Evolutionary conservation across 768 basidiomycete genomes (phyloP).

Genomic region (Vararia minispora): DNA sequence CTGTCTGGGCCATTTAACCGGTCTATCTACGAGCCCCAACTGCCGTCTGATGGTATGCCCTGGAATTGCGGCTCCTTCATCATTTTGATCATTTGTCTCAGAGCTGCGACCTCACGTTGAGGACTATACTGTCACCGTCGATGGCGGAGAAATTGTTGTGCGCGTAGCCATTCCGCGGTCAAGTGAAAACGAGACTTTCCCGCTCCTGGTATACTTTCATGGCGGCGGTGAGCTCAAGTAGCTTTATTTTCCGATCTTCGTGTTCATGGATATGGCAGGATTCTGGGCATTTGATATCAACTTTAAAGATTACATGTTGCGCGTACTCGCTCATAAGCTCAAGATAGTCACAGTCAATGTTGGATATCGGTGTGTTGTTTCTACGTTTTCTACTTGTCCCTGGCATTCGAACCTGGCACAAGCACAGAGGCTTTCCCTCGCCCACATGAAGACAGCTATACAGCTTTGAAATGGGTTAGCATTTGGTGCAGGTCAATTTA

Average conservation of each 20-base stretch:
- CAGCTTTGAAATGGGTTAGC: constrained; percentile 3
- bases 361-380: neutral
- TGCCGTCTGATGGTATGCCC: neutral
- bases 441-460: neutral
- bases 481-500: too few species aligned
- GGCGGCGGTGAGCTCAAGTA: too few species aligned
- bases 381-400: neutral
- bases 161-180: constrained; percentile 3
- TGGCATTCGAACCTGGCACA: too few species aligned
- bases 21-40: neutral
- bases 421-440: too few species aligned
- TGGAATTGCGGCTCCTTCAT: neutral
- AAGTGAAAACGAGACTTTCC: neutral
- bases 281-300: neutral
- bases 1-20: neutral
- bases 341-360: neutral
- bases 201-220: constrained; percentile 7
- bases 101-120: constrained; percentile 3
- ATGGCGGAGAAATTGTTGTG: constrained; percentile 5
- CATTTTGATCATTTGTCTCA: neutral
- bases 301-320: neutral
- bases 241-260: too few species aligned
- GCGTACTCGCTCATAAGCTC: neutral
- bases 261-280: too few species aligned
- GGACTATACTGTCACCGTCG: constrained; percentile 7